Conservation (phyloP, 768 basidiomycete species). For the Suillus occidentalis region DNA sequence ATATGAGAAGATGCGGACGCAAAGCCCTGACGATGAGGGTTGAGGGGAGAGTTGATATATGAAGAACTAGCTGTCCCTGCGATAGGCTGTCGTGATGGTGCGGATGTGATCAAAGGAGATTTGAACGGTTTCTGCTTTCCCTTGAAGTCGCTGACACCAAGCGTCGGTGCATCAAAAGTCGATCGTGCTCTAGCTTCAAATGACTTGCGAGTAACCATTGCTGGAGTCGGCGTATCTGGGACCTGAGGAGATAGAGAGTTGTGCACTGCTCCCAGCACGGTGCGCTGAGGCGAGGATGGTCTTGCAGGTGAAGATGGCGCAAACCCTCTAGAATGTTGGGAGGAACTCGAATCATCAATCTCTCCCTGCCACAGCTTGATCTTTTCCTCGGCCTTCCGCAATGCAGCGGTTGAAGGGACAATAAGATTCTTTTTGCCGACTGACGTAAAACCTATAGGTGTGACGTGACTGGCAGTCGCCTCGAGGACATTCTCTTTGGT, state of each 20-base stretch:
- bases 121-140: conserved; percentile 42
- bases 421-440: conserved; percentile 41
- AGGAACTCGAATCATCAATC: conserved; percentile 19
- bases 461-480: conserved; percentile 7
- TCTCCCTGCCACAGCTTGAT: conserved; percentile 50
- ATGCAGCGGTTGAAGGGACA: conserved; percentile 52
- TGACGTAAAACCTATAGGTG: conserved; percentile 27
- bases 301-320: conserved; percentile 11
- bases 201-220: conserved; percentile 23
- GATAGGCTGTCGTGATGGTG: conserved; percentile 8
- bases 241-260: conserved; percentile 30
- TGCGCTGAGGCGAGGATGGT: conserved; percentile 21
- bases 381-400: conserved; percentile 54
- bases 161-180: conserved; percentile 14
- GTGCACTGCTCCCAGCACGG: conserved; percentile 38
- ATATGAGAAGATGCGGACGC: conserved; percentile 11
- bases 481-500: neutral
- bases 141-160: conserved; percentile 9
- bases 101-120: conserved; percentile 40
- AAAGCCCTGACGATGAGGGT: conserved; percentile 8
- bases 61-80: conserved; percentile 32
- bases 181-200: conserved; percentile 22
- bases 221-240: conserved; percentile 43
- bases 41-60: conserved; percentile 25
- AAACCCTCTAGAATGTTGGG: conserved; percentile 1